Conservation (phyloP, 2,329 filamentous ascomycete species). For the Epichloe uncinata region DNA sequence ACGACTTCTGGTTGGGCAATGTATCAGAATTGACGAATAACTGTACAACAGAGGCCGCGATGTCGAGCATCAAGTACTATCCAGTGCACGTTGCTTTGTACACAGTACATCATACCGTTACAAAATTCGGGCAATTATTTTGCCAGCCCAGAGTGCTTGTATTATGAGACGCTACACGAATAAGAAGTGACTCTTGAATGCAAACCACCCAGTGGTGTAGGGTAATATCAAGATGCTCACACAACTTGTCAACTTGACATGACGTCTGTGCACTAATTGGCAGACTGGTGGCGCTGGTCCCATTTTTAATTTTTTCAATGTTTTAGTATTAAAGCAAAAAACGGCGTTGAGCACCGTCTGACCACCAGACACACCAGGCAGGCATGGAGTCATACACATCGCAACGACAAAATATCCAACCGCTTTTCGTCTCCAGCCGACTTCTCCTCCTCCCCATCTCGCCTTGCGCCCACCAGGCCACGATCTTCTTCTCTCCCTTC, state of each 20-base stretch:
- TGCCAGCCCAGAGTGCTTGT: no score
- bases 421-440: not conserved
- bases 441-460: not conserved
- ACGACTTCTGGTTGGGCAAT: not conserved
- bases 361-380: not conserved
- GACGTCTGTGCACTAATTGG: not conserved
- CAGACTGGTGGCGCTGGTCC: not conserved
- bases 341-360: no score
- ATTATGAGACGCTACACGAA: no score
- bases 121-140: not conserved
- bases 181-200: no score
- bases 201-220: no score
- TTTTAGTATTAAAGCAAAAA: no score
- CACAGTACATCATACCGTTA: not conserved
- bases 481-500: conserved; percentile 3
- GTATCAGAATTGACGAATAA: not conserved
- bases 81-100: no score
- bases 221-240: no score
- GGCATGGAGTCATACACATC: not conserved
- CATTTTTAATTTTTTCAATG: not conserved
- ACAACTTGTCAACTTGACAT: not conserved
- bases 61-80: no score
- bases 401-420: no score
- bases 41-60: no score
- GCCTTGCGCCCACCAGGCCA: conserved; percentile 1